Conservation (phyloP, 2,329 filamentous ascomycete genomes). For the Coniochaeta sp. region DNA sequence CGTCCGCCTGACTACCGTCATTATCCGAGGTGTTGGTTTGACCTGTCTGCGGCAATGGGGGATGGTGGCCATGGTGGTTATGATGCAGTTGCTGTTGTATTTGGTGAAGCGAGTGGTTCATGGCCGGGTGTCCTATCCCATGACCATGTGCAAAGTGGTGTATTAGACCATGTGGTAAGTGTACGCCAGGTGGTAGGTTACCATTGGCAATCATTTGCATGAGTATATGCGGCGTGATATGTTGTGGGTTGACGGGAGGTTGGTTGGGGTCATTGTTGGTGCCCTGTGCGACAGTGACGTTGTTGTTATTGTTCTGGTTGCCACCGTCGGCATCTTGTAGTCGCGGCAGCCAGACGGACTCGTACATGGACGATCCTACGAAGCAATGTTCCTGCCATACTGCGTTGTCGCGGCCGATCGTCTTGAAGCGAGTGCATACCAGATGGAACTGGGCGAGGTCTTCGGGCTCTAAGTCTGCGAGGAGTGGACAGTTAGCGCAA, state of each 20-base stretch:
- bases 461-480: slow-evolving; percentile 51
- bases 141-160: no score
- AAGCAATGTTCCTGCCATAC: slow-evolving; percentile 76
- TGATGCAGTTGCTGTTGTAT: background rate
- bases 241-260: slow-evolving; percentile 21
- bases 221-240: background rate
- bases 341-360: slow-evolving; percentile 33
- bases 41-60: no score
- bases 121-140: no score
- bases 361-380: slow-evolving; percentile 59
- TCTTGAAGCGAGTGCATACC: slow-evolving; percentile 59
- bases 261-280: background rate
- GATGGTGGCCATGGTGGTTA: no score
- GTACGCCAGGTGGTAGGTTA: background rate
- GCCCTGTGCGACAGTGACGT: background rate
- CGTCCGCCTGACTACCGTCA: background rate
- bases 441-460: slow-evolving; percentile 64
- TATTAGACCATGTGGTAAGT: background rate
- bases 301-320: no score
- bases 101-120: no score
- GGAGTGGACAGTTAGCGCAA: background rate
- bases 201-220: background rate
- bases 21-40: background rate
- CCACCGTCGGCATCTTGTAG: no score
- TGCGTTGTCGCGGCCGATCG: slow-evolving; percentile 63